phyloP scores from a whole-genome alignment of 2,329 filamentous ascomycete genomes.

The Lachnellula cervina region DNA sequence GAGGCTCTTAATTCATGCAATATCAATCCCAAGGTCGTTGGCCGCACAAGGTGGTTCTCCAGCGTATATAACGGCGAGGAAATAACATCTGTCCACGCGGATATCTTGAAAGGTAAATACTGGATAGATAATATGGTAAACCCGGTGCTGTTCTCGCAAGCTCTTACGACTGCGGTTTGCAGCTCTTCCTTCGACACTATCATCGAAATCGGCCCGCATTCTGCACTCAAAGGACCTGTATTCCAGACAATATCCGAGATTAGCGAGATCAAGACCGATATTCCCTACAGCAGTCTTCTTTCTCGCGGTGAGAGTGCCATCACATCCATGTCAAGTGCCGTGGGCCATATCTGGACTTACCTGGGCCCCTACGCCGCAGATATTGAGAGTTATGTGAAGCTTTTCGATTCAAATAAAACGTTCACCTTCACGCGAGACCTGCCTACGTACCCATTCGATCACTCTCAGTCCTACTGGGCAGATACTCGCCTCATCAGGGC shows the following conservation, averaged over 20 bases:
- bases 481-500: slow-evolving; percentile 10
- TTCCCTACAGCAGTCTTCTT: slow-evolving; percentile 15
- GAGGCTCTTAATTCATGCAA: no score
- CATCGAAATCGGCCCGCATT: slow-evolving; percentile 23
- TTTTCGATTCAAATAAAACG: slow-evolving; percentile 18
- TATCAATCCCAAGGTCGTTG: no score
- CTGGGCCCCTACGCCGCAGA: slow-evolving; percentile 23
- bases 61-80: no score
- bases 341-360: slow-evolving; percentile 13
- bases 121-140: slow-evolving; percentile 36
- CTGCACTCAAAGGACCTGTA: slow-evolving; percentile 18
- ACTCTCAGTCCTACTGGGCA: slow-evolving; percentile 6
- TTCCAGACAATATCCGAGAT: slow-evolving; percentile 13
- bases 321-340: slow-evolving; percentile 2
- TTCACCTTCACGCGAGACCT: neutral
- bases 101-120: slow-evolving; percentile 8
- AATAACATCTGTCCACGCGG: no score
- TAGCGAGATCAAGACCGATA: neutral
- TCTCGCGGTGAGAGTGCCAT: slow-evolving; percentile 7
- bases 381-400: slow-evolving; percentile 14
- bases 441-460: slow-evolving; percentile 5
- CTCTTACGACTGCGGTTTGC: no score
- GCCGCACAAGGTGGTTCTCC: no score
- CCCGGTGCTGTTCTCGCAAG: slow-evolving; percentile 39
- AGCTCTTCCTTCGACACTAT: no score